Percentiles rank a stretch among this genome's conserved stretches.
Conservation (phyloP, 2,329 filamentous ascomycete genomes). For the Pseudogymnoascus sp. region DNA sequence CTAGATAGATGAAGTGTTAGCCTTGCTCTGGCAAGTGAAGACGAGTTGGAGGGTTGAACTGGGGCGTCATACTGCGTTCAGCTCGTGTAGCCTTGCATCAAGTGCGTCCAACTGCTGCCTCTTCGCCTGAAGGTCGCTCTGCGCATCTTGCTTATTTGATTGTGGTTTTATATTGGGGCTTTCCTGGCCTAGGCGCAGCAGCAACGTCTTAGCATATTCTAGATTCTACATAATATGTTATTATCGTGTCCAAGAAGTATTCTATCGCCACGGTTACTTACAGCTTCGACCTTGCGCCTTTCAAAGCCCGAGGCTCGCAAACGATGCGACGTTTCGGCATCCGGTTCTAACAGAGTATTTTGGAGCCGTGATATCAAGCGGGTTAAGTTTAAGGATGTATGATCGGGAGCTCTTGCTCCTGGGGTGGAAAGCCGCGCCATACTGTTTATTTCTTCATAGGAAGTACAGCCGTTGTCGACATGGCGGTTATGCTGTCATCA, state of each 20-base stretch:
- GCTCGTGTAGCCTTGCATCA: constrained; percentile 56
- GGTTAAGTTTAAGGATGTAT: constrained; percentile 40
- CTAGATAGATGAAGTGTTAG: constrained; percentile 9
- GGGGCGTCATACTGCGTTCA: constrained; percentile 45
- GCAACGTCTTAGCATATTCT: constrained; percentile 58
- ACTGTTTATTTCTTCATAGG: neutral
- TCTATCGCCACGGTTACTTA: constrained; percentile 29
- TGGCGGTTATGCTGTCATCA: constrained; percentile 6
- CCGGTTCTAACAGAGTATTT: constrained; percentile 52
- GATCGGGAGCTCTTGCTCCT: constrained; percentile 15
- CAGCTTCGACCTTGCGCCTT: constrained; percentile 48
- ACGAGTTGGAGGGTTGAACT: neutral
- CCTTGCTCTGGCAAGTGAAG: constrained; percentile 24
- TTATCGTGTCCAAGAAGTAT: neutral
- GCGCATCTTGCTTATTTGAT: constrained; percentile 49
- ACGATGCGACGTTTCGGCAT: constrained; percentile 48
- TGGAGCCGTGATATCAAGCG: constrained; percentile 59
- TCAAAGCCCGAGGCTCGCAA: constrained; percentile 57
- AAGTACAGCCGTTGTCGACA: constrained; percentile 5
- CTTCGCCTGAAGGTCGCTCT: constrained; percentile 55
- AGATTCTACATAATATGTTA: constrained; percentile 48
- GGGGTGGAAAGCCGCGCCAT: constrained; percentile 9
- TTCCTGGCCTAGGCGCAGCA: constrained; percentile 64
- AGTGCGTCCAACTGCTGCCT: constrained; percentile 58
- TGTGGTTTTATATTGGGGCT: constrained; percentile 50